These are phyloP conservation scores for Hyaloscypha variabilis DNA, from an alignment of 495 filamentous ascomycete species.

Conservation along the genomic window DNA sequence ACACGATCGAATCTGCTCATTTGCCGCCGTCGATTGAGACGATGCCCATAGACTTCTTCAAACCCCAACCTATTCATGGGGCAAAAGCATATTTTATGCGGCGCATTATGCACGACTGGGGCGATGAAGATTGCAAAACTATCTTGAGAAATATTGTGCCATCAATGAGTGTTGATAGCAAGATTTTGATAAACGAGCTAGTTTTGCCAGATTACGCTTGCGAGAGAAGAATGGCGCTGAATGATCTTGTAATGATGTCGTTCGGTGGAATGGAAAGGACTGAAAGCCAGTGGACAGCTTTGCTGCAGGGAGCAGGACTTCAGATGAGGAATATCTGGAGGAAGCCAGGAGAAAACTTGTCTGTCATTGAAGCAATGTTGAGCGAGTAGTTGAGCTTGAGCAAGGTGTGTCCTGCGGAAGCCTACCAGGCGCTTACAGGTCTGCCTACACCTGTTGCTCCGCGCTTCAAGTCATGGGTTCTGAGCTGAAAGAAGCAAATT, in stretches of 20 bases:
- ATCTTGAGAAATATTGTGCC: slow-evolving; percentile 34
- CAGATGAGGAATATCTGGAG: slow-evolving; percentile 28
- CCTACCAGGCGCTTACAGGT: not conserved
- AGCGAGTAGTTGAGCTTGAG: not conserved
- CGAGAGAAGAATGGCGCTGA: slow-evolving; percentile 28
- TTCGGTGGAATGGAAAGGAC: slow-evolving; percentile 44
- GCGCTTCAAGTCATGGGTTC: not conserved
- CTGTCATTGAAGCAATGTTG: slow-evolving; percentile 13
- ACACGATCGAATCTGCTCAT: slow-evolving; percentile 23
- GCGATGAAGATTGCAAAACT: slow-evolving; percentile 24
- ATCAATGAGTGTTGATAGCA: slow-evolving; percentile 33
- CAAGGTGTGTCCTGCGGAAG: not conserved
- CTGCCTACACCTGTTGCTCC: not conserved
- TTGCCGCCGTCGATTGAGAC: slow-evolving; percentile 36
- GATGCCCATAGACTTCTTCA: slow-evolving; percentile 51
- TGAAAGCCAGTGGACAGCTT: slow-evolving; percentile 38
- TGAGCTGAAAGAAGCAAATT: not conserved
- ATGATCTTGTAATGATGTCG: slow-evolving; percentile 43
- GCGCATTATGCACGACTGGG: slow-evolving; percentile 36
- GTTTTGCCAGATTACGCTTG: slow-evolving; percentile 20
- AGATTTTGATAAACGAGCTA: slow-evolving; percentile 13
- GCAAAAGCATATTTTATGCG: slow-evolving; percentile 36
- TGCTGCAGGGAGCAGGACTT: slow-evolving; percentile 42
- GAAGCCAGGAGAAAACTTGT: slow-evolving; percentile 6
- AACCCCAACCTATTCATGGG: slow-evolving; percentile 48